These are phyloP conservation scores for Solanum megistacrolobum DNA, from an alignment of 257 asterid species.

Conservation along the genomic window DNA sequence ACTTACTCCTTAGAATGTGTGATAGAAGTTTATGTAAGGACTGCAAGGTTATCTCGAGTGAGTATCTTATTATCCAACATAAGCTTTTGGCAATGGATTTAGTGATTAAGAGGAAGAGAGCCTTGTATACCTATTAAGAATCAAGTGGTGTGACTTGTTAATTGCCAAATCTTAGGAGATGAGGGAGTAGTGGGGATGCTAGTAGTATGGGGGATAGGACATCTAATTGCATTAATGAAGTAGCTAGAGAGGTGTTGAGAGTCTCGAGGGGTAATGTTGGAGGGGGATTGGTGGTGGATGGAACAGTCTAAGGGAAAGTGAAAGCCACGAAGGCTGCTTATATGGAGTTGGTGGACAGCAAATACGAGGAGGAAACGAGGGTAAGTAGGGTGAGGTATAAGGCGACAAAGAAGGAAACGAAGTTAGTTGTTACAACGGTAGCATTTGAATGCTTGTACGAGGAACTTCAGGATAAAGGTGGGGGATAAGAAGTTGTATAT, in stretches of 20 bases:
- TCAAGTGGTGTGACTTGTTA: not conserved
- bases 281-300: not conserved
- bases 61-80: not conserved
- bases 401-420: not conserved
- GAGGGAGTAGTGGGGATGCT: not conserved
- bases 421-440: not conserved
- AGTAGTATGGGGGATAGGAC: not conserved
- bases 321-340: not conserved
- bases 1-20: not conserved
- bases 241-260: not conserved
- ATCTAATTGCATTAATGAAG: not conserved
- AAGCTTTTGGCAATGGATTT: not conserved
- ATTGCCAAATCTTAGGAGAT: not conserved
- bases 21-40: not conserved
- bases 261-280: not conserved
- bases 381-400: not conserved
- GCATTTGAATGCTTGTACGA: not conserved
- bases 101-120: not conserved
- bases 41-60: not conserved
- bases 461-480: not conserved
- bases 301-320: not conserved
- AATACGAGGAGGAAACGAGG: not conserved
- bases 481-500: not conserved
- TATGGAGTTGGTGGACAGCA: not conserved
- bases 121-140: not conserved